Conservation (phyloP, 208 protist genomes). For the Trypanosomatidae sp. region DNA sequence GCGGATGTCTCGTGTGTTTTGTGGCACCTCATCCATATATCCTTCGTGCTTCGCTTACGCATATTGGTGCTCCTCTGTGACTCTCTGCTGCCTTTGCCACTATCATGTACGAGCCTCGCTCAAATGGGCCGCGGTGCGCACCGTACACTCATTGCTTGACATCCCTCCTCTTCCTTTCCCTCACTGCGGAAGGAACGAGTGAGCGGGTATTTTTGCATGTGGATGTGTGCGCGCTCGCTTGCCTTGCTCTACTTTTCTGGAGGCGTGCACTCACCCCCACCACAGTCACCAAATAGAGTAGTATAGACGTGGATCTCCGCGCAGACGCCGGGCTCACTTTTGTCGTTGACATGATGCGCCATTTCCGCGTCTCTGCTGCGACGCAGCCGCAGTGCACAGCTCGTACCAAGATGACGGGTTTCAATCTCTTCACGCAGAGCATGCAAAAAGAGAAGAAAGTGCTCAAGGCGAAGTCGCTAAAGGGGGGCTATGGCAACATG, state of each 20-base stretch:
- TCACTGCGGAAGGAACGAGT: neutral
- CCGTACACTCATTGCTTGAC: neutral
- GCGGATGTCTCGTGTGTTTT: neutral
- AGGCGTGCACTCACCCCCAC: neutral
- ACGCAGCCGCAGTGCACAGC: neutral
- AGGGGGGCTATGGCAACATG: slow-evolving; percentile 43
- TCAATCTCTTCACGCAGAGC: slow-evolving; percentile 55
- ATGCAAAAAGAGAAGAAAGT: slow-evolving; percentile 34
- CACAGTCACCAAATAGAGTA: slow-evolving; percentile 3
- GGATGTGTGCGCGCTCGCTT: neutral
- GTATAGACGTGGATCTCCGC: neutral
- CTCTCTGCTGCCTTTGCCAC: neutral
- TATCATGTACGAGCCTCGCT: neutral
- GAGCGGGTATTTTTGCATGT: neutral
- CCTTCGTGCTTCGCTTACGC: neutral
- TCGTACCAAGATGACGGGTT: slow-evolving; percentile 57
- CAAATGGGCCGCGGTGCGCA: neutral
- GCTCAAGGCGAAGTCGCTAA: slow-evolving; percentile 34
- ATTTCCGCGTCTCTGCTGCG: slow-evolving; percentile 8
- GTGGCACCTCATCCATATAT: neutral
- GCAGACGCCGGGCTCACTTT: neutral
- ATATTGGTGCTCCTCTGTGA: neutral
- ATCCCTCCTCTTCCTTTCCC: neutral
- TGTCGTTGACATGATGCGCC: slow-evolving; percentile 22
- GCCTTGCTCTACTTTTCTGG: neutral